Evolutionary conservation across 129 eudicot species (phyloP), one percentile per base, ranked within the genome.

Genomic region (Artemisia annua): DNA sequence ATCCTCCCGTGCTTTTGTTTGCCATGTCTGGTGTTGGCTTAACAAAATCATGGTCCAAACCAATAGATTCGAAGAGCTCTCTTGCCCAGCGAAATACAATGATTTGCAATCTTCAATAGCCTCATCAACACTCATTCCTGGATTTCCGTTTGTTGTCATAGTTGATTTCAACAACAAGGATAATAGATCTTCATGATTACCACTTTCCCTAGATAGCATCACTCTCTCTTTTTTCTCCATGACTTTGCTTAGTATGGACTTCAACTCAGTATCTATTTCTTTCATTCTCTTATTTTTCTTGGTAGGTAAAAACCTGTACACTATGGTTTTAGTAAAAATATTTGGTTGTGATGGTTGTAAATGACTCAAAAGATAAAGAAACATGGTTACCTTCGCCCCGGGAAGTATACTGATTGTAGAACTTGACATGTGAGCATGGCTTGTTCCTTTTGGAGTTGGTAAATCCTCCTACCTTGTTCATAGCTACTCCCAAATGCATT

Each of bases 71-170:
- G 94, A 79, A 0, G 91, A 85, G 63, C 86, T 85, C 49, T 90
- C 97, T 72, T 90, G 97, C 18, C 97, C 94, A 0, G 94, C 88
- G 26, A 87, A 83, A 71, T 87, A 90, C 46, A 90, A 87, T 28
- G 88, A 65, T 75, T 90, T 90, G 84, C 94, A 90, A 66, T 90
- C 96, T 46, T 71, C 90, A 30, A 90, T 80, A 9, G 79, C 85
- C 43, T 87, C 97, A 3, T 79, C 85, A 5, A 59, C 72, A 18
- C 74, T 88, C 79, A 88, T 63, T 11, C 88, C 83, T 2, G 5
- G 14, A 24, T 55, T 22, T 30, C 82, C 72, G 0, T 81, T 80
- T 60, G 82, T 77, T 16, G 32, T 76, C n/a, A 10, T 48, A 57
- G 85, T 85, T 5, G 95, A 81, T 76, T 79, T 76, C 60, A 85